Evolutionary conservation across 2,329 filamentous ascomycete genomes (phyloP), one percentile per base, ranked within the genome.

Genomic region (Fusarium gaditjirri): DNA sequence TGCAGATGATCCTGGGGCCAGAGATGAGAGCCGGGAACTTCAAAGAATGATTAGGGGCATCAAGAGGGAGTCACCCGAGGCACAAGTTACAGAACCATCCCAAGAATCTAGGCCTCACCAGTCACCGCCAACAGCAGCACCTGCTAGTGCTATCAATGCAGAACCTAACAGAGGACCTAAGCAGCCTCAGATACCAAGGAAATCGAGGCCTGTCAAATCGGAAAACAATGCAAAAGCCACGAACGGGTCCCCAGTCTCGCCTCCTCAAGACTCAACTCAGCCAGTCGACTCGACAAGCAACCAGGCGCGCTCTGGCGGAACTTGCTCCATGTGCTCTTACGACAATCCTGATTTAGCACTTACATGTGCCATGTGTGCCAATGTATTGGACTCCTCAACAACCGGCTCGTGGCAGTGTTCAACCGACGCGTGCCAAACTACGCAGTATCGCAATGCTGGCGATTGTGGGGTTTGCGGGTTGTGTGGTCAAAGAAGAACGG

Each of bases 381-480:
- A 95, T 71, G 92, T 95, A 3, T 81, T 95, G 5, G 84, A 88
- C 47, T 81, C 85, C 2, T 77, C 86, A 54, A 84, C 91, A 47
- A 81, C 86, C 1, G 81, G 84, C 23, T 81, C 87, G n/a, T 95
- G 93, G 93, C 81, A 81, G 52, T 95, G 93, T 78, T 79, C 78
- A 46, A 88, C 86, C 71, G 77, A 79, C 7, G 72, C 81, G 5
- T 95, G 93, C 78, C 81, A 81, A 65, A 84, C 81, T 17, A 88
- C 85, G 49, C 67, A 75, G 25, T 95, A 94, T 78, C 77, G 91
- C 57, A 95, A 95, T 76, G 86, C 91, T 16, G 89, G 87, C 3
- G 92, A 95, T 79, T 89, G 86, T 70, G 91, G 90, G 11, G 79
- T 90, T 2, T 95, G 93, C 78, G 92, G 92, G 7, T 80, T 93